These are phyloP conservation scores for Saturnispora diversa DNA, from an alignment of 805 yeast genomes.

Conservation along the genomic window DNA sequence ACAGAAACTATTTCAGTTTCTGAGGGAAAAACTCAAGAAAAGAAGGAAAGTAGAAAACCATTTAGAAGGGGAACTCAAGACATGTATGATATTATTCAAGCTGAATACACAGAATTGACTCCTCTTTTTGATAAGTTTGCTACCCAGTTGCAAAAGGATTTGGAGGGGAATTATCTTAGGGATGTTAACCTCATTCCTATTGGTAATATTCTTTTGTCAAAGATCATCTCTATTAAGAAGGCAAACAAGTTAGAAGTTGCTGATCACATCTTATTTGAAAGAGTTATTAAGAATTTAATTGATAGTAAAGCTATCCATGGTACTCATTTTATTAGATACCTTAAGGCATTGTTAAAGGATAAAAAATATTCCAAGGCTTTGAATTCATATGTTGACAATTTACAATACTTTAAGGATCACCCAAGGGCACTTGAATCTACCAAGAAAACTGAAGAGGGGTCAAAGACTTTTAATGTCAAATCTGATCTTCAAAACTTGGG, in stretches of 20 bases:
- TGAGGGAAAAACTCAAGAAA: neutral
- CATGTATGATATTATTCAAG: constrained; percentile 6
- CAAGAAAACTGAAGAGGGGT: neutral
- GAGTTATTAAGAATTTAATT: constrained; percentile 17
- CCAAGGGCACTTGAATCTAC: constrained; percentile 13
- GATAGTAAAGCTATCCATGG: constrained; percentile 19
- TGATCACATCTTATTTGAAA: constrained; percentile 20
- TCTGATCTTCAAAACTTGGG: constrained; percentile 15
- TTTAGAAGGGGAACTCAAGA: constrained; percentile 8
- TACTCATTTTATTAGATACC: constrained; percentile 24
- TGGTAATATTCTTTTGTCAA: constrained; percentile 10
- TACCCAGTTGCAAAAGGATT: constrained; percentile 6
- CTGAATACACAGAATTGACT: constrained; percentile 12
- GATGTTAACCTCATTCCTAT: neutral
- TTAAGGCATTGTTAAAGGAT: constrained; percentile 20
- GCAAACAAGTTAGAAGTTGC: constrained; percentile 16
- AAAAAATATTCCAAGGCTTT: constrained; percentile 23
- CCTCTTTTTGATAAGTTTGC: constrained; percentile 13
- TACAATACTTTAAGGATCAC: constrained; percentile 21
- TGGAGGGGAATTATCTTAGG: neutral
- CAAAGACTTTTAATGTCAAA: constrained; percentile 4
- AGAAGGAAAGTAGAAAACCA: neutral
- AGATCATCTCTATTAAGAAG: constrained; percentile 9
- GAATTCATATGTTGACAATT: constrained; percentile 24
- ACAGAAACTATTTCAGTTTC: neutral